Conservation (phyloP, 2,329 filamentous ascomycete species). For the Apiospora sp. region DNA sequence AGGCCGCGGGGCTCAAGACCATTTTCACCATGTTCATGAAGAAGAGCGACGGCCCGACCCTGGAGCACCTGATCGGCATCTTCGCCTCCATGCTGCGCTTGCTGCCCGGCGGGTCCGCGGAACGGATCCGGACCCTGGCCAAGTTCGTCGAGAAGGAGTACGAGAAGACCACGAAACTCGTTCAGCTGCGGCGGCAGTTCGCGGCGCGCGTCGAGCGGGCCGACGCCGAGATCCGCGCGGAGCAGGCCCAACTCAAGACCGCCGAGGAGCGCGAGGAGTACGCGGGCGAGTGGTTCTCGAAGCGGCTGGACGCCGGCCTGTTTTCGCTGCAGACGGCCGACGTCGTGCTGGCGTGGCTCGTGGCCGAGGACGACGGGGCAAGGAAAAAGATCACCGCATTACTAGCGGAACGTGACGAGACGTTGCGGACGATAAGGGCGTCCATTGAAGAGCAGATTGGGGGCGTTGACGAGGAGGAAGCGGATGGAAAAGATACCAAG, state of each 20-base stretch:
- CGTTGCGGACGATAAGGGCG: slow-evolving; percentile 65
- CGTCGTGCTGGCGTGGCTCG: slow-evolving; percentile 86
- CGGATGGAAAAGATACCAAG: slow-evolving; percentile 63
- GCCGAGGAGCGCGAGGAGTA: slow-evolving; percentile 66
- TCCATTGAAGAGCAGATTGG: slow-evolving; percentile 71
- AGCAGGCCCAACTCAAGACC: slow-evolving; percentile 57
- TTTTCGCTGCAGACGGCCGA: slow-evolving; percentile 86
- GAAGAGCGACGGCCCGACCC: slow-evolving; percentile 67
- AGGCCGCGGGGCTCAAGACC: slow-evolving; percentile 84
- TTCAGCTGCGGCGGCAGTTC: slow-evolving; percentile 77
- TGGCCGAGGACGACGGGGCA: slow-evolving; percentile 86
- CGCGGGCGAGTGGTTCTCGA: slow-evolving; percentile 76
- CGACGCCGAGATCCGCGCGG: slow-evolving; percentile 66
- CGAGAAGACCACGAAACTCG: slow-evolving; percentile 78
- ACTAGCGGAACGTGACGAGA: slow-evolving; percentile 73
- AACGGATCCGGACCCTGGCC: slow-evolving; percentile 83
- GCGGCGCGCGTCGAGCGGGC: slow-evolving; percentile 67
- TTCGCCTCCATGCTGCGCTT: slow-evolving; percentile 83
- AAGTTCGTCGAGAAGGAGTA: slow-evolving; percentile 98
- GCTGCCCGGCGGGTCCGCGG: slow-evolving; percentile 78
- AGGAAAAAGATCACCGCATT: slow-evolving; percentile 68
- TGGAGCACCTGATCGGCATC: slow-evolving; percentile 84
- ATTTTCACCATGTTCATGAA: slow-evolving; percentile 91
- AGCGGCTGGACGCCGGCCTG: slow-evolving; percentile 82
- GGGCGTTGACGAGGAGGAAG: slow-evolving; percentile 54